phyloP scores from a whole-genome alignment of 129 eudicot genomes.

The Dittrichia graveolens region DNA sequence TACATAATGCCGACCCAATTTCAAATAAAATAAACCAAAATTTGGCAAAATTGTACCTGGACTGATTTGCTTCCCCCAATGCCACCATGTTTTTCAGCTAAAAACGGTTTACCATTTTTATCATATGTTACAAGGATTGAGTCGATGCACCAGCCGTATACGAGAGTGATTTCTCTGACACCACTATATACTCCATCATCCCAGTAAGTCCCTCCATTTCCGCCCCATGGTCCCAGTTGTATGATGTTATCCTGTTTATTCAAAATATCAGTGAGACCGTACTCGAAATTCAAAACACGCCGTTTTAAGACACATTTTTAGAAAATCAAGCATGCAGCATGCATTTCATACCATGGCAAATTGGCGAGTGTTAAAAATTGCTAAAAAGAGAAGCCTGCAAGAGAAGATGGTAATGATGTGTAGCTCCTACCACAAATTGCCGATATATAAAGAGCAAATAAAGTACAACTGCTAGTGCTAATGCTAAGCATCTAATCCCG shows the following conservation, averaged over 20 bases:
- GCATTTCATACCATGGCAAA: constrained; percentile 40
- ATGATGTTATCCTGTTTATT: constrained; percentile 27
- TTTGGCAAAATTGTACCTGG: constrained; percentile 36
- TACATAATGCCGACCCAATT: not conserved
- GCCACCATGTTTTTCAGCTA: constrained; percentile 65
- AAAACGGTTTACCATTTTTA: constrained; percentile 46
- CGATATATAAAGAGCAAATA: constrained; percentile 18
- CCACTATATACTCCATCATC: constrained; percentile 58
- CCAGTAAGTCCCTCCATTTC: constrained; percentile 63
- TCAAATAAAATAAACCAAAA: not conserved
- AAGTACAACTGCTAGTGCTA: not conserved
- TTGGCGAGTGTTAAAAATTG: constrained; percentile 1
- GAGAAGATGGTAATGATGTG: not conserved
- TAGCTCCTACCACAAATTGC: constrained; percentile 6
- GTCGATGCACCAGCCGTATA: constrained; percentile 56
- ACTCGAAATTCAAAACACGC: not conserved
- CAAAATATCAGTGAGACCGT: not conserved
- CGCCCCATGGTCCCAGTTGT: constrained; percentile 69
- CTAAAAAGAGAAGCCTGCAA: not conserved
- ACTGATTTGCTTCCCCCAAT: constrained; percentile 47
- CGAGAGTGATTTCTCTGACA: constrained; percentile 59
- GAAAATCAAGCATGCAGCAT: not conserved
- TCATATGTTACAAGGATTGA: constrained; percentile 60
- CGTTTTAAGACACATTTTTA: not conserved
- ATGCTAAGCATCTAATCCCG: constrained; percentile 14